A percentile compares a stretch with the other conserved stretches of the same genome.
These are phyloP conservation scores for Blastosporella zonata DNA, from an alignment of 1,284 basidiomycete species.

Conservation along the genomic window DNA sequence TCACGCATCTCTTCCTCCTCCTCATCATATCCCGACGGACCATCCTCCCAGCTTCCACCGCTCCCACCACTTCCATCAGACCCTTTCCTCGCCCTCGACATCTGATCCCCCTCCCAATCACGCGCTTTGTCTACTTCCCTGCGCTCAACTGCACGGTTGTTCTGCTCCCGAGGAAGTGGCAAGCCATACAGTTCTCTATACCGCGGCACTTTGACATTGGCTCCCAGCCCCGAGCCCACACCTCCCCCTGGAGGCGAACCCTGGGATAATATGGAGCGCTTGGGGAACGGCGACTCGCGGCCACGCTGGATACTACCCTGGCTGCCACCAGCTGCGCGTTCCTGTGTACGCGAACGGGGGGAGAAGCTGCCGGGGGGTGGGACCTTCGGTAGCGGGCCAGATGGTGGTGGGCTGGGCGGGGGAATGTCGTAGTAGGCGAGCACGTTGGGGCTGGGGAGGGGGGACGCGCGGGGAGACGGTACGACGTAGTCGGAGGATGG, in stretches of 20 bases:
- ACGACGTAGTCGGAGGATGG: conserved; percentile 31
- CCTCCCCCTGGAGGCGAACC: conserved; percentile 7
- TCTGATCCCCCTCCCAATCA: conserved; percentile 4
- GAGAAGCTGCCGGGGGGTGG: conserved; percentile 26
- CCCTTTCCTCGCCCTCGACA: conserved; percentile 5
- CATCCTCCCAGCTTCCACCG: conserved; percentile 4
- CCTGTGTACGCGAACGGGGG: conserved; percentile 5
- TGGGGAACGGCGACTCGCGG: conserved; percentile 49
- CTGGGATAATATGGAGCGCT: conserved; percentile 30
- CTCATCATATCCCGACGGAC: conserved; percentile 21
- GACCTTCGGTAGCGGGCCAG: conserved; percentile 43
- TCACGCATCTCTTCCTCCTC: conserved; percentile 26
- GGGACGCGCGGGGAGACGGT: conserved; percentile 25
- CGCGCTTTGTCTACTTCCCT: neutral
- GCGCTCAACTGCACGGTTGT: conserved; percentile 11
- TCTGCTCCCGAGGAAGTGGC: conserved; percentile 16
- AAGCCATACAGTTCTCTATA: conserved; percentile 27
- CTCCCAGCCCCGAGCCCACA: conserved; percentile 21
- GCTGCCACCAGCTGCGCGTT: conserved; percentile 3
- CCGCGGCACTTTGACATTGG: conserved; percentile 22
- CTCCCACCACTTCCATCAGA: conserved; percentile 18
- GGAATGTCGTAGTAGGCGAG: conserved; percentile 53
- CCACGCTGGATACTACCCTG: conserved; percentile 37
- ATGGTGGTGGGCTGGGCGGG: conserved; percentile 52
- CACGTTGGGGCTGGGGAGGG: conserved; percentile 32